A percentile compares a stretch with the other conserved stretches of the same genome.
phyloP scores from a whole-genome alignment of 805 yeast species.

The Teunomyces atbi region DNA sequence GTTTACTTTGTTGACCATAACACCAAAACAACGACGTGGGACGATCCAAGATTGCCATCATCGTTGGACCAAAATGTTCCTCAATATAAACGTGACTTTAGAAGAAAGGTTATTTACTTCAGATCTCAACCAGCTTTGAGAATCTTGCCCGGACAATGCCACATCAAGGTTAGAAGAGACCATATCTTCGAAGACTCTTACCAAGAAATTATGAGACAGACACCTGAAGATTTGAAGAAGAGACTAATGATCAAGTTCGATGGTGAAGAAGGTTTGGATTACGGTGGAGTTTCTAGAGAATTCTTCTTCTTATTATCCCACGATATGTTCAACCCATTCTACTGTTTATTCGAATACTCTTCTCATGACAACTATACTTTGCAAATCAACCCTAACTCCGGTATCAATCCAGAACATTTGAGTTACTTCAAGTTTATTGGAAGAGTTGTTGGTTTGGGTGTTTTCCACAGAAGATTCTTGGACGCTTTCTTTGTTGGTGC shows the following conservation, averaged over 20 bases:
- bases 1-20: slow-evolving; percentile 98
- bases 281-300: slow-evolving; percentile 99
- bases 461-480: slow-evolving; percentile 95
- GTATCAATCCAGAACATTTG: slow-evolving; percentile 95
- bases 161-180: slow-evolving; percentile 94
- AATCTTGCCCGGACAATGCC: slow-evolving; percentile 97
- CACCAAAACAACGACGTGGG: slow-evolving; percentile 99
- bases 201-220: slow-evolving; percentile 98
- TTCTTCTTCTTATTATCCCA: slow-evolving; percentile 94
- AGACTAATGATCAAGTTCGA: slow-evolving; percentile 97
- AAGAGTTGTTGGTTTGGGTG: slow-evolving; percentile 96
- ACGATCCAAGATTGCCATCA: slow-evolving; percentile 97
- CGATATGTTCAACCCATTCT: slow-evolving; percentile 98
- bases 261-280: slow-evolving; percentile 99
- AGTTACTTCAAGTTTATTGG: slow-evolving; percentile 98
- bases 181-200: slow-evolving; percentile 96
- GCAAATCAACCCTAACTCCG: slow-evolving; percentile 96
- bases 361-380: slow-evolving; percentile 97
- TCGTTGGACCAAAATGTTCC: slow-evolving; percentile 98
- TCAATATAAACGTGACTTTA: slow-evolving; percentile 97
- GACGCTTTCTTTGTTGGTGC: slow-evolving; percentile 99
- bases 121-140: slow-evolving; percentile 97
- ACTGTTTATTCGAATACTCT: slow-evolving; percentile 94
- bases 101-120: slow-evolving; percentile 96
- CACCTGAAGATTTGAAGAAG: slow-evolving; percentile 97